Percentiles rank a stretch among this genome's conserved stretches.
Conservation (phyloP, 1,284 basidiomycete species). For the Pseudozyma flocculosa region DNA sequence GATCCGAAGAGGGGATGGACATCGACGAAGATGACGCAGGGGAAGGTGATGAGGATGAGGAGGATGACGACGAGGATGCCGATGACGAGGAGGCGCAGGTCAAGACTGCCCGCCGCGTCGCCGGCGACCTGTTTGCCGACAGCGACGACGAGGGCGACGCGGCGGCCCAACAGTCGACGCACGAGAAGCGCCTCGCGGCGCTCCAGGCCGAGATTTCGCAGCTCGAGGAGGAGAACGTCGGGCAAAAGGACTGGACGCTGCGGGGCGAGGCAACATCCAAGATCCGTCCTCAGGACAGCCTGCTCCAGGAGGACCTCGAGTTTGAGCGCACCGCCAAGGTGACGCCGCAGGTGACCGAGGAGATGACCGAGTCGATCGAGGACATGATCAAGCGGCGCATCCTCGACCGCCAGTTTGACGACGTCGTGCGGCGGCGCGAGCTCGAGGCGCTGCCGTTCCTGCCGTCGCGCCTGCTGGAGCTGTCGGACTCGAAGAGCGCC, state of each 20-base stretch:
- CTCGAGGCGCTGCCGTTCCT: conserved; percentile 74
- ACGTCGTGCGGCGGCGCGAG: conserved; percentile 78
- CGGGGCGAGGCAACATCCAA: conserved; percentile 85
- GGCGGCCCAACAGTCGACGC: conserved; percentile 58
- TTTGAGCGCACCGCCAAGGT: conserved; percentile 86
- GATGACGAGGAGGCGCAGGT: conserved; percentile 22
- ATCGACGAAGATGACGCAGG: conserved; percentile 27
- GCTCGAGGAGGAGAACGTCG: conserved; percentile 64
- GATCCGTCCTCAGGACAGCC: conserved; percentile 82
- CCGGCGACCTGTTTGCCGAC: conserved; percentile 63
- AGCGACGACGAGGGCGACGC: conserved; percentile 60
- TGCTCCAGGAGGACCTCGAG: conserved; percentile 91
- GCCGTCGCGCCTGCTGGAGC: conserved; percentile 82
- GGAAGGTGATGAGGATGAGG: conserved; percentile 35
- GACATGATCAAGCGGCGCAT: conserved; percentile 89
- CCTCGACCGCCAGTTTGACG: conserved; percentile 81
- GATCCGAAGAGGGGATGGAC: conserved; percentile 53
- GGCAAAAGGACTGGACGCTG: conserved; percentile 80
- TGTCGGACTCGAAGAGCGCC: conserved; percentile 70
- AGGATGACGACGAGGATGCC: conserved; percentile 47
- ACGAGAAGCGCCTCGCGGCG: conserved; percentile 62
- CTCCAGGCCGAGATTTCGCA: conserved; percentile 63
- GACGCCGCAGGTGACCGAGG: conserved; percentile 86
- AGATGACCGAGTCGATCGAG: conserved; percentile 78
- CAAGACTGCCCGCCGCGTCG: conserved; percentile 62